phyloP scores from a whole-genome alignment of 2,329 filamentous ascomycete species.

The Trichoderma lentiforme region DNA sequence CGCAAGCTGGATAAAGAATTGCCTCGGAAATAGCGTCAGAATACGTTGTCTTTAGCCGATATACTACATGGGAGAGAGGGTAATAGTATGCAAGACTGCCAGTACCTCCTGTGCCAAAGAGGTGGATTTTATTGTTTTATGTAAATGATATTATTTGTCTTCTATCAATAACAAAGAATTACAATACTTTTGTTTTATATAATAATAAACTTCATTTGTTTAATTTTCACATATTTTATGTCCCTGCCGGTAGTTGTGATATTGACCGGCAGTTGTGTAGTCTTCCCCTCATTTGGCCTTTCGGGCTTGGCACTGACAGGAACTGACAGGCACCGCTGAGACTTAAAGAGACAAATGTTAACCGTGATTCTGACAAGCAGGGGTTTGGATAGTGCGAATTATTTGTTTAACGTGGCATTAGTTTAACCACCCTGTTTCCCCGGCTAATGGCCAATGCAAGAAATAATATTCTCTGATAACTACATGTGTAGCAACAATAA shows the following conservation, averaged over 20 bases:
- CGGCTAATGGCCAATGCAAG: neutral
- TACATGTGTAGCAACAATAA: neutral
- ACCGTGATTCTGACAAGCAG: neutral
- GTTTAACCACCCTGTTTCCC: neutral
- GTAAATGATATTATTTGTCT: neutral
- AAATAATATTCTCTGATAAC: neutral
- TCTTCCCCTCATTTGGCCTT: neutral
- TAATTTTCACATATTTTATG: neutral
- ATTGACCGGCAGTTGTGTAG: neutral
- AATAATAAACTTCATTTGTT: neutral
- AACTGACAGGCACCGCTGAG: neutral
- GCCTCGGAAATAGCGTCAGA: neutral
- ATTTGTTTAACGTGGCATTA: neutral
- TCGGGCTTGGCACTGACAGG: neutral
- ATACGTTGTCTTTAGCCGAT: neutral
- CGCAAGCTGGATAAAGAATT: neutral
- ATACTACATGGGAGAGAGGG: neutral
- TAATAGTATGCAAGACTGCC: neutral
- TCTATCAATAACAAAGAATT: neutral
- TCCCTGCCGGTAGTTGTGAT: neutral
- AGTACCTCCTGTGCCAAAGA: neutral
- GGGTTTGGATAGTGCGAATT: neutral
- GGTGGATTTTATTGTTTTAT: neutral
- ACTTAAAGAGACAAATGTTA: neutral
- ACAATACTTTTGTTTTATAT: neutral